Evolutionary conservation across 257 asterid genomes (phyloP), one percentile per base, ranked within the genome.

Genomic region (Scutellaria galericulata): DNA sequence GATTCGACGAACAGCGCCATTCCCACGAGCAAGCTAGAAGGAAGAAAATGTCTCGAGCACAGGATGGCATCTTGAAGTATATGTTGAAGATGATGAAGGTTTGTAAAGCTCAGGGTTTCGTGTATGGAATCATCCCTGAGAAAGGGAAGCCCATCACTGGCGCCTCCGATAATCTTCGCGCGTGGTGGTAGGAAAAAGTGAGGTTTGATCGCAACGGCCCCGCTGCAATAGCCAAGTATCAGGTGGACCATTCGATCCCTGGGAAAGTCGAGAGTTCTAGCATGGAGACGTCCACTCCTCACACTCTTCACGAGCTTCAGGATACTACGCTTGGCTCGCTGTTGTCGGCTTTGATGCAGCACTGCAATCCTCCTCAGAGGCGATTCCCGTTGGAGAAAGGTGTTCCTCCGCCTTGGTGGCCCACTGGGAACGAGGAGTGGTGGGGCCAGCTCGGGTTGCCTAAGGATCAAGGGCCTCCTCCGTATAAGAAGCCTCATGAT

Each of bases 371-470:
- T 2, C 92, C 89, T 0, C 92, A 86, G 78, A 85, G 86, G 50
- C 72, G 79, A 48, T 84, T 51, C 57, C 89, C 92, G 0, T 50
- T 84, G 72, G 89, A 82, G 74, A 86, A 82, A 68, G 91, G 89
- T 40, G 72, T 82, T 3, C 68, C 89, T 2, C 91, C 92, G 4
- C 92, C 92, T 0, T 86, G 92, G 92, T 86, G 92, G 92, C 92
- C 89, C 5, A 77, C 77, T 0, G 92, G 89, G 60, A 74, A 68
- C 1, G 92, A 86, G 74, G 88, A 84, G 13, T 86, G 92, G 89
- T 82, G 83, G 82, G 31, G 48, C 6, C 68, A 70, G 67, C 15
- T 82, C 10, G 80, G 85, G 0, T 65, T 83, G 59, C 84, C 85
- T 5, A 73, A 75, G 57, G 85, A 78, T 62, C 86, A 77, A 70